A percentile compares a stretch with the other conserved stretches of the same genome.
Conservation (phyloP, 75 land plant species). For the Sequoia sempervirens region DNA sequence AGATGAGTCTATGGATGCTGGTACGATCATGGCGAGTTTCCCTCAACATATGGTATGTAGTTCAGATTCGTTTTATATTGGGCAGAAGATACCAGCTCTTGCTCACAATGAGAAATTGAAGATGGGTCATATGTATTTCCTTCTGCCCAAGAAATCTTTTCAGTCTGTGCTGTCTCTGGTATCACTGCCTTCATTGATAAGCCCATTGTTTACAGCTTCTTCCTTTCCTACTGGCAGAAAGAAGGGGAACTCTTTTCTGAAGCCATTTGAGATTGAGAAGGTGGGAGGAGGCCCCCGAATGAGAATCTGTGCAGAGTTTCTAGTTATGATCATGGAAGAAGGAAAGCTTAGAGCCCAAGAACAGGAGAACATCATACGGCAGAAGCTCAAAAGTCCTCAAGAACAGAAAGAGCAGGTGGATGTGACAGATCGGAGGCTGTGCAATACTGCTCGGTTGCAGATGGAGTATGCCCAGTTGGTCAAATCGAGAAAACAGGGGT, state of each 20-base stretch:
- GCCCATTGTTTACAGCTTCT: background rate
- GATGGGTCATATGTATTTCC: slow-evolving; percentile 46
- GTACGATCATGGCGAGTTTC: slow-evolving; percentile 29
- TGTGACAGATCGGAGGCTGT: too few species aligned
- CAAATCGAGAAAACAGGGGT: too few species aligned
- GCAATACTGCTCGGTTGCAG: too few species aligned
- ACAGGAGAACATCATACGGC: background rate
- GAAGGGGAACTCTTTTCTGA: slow-evolving; percentile 4
- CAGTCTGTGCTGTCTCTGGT: slow-evolving; percentile 37
- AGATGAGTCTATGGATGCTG: slow-evolving; percentile 20
- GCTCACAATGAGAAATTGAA: slow-evolving; percentile 23
- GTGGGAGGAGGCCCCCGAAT: slow-evolving; percentile 23
- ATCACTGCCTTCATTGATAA: slow-evolving; percentile 23
- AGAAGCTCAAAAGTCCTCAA: background rate
- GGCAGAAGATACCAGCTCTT: slow-evolving; percentile 40
- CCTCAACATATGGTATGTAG: slow-evolving; percentile 40
- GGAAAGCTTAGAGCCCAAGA: slow-evolving; percentile 7
- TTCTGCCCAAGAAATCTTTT: slow-evolving; percentile 41
- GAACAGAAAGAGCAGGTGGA: too few species aligned
- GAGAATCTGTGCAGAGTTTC: slow-evolving; percentile 38
- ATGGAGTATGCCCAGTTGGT: too few species aligned
- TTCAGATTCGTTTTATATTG: slow-evolving; percentile 50
- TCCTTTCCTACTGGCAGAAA: background rate
- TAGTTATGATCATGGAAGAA: slow-evolving; percentile 18
- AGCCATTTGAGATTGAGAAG: slow-evolving; percentile 35